Base-by-base conservation (phyloP, 805 yeast genomes). In the Yamadazyma laniorum region DNA sequence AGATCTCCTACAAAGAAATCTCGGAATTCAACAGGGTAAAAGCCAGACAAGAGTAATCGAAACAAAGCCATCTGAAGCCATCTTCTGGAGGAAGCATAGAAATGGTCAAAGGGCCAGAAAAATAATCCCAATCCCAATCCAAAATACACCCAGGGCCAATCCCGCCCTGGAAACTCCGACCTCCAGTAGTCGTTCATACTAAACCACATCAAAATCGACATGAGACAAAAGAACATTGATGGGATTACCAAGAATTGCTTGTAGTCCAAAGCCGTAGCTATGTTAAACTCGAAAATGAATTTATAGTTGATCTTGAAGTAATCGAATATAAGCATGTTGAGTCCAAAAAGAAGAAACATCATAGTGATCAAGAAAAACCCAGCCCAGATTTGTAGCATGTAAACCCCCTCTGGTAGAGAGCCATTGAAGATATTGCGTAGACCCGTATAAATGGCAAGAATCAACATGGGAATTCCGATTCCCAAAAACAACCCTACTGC, bases 1-100 rank as follows among this genome's bases (percentile, higher is more conserved):
- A 93, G 81, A 60, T 93, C 99, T 15, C 98, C 99, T 32, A 91
- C 46, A 57, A 87, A 88, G 69, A 93, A 91, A 61, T 93, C 99
- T 40, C 90, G 74, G 56, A 93, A 93, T 62, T 91, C 98, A 37
- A 93, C 97, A 0, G 98, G 96, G 53, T 83, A 93, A 29, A 89
- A 68, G 0, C 98, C 98, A 1, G 95, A 84, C 7, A 85, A 67
- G 0, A 82, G 22, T 34, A 93, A 64, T 52, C 99, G 71, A 72
- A 90, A 76, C 1, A 81, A 39, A 0, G 95, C 80, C 11, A 80
- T 62, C 14, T 82, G 66, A 2, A 91, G 51, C 97, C 97, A 93
- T 41, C 71, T 71, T 48, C 97, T 72, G 7, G 95, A 73, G n/a
- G 75, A 61, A 25, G 75, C 70, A 50, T 68, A 80, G 29, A 80